Percentiles rank a stretch among this genome's conserved stretches.
phyloP scores from a whole-genome alignment of 495 filamentous ascomycete species.

The Amorphotheca resinae region DNA sequence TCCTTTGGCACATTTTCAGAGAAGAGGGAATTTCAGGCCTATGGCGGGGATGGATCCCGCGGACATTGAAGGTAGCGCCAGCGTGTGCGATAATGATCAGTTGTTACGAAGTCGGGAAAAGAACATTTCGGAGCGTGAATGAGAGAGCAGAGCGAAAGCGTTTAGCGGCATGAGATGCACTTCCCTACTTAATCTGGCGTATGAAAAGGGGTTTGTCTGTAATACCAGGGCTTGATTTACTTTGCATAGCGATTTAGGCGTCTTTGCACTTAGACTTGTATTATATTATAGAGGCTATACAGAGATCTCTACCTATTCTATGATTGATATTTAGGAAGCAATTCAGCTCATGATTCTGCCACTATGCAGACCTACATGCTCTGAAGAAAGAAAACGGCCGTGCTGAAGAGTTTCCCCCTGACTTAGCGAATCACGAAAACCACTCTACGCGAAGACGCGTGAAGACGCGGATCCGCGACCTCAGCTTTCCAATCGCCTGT shows the following conservation, averaged over 20 bases:
- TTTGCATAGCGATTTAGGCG: slow-evolving; percentile 1
- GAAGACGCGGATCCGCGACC: not conserved
- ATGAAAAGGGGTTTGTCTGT: not conserved
- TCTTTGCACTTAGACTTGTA: slow-evolving; percentile 3
- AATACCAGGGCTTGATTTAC: slow-evolving; percentile 1
- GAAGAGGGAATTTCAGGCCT: slow-evolving; percentile 70
- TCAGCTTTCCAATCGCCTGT: too few relatives aligned
- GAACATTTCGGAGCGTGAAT: slow-evolving; percentile 68
- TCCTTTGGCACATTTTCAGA: slow-evolving; percentile 77
- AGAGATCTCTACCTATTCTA: slow-evolving; percentile 2
- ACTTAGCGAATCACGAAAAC: slow-evolving; percentile 13
- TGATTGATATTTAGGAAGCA: not conserved
- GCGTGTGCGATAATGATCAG: slow-evolving; percentile 99
- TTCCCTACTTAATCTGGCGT: slow-evolving; percentile 8
- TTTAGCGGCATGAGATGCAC: slow-evolving; percentile 8
- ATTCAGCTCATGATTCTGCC: too few relatives aligned
- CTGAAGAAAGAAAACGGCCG: too few relatives aligned
- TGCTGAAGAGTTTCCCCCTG: slow-evolving; percentile 6
- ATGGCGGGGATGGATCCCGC: slow-evolving; percentile 80
- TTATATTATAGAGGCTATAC: slow-evolving; percentile 2
- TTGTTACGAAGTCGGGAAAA: slow-evolving; percentile 91
- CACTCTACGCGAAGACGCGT: slow-evolving; percentile 12
- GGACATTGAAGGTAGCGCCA: slow-evolving; percentile 88
- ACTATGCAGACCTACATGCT: too few relatives aligned
- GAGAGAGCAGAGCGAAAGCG: slow-evolving; percentile 34